phyloP scores from a whole-genome alignment of 106 monocot genomes.

The Vanilla planifolia region DNA sequence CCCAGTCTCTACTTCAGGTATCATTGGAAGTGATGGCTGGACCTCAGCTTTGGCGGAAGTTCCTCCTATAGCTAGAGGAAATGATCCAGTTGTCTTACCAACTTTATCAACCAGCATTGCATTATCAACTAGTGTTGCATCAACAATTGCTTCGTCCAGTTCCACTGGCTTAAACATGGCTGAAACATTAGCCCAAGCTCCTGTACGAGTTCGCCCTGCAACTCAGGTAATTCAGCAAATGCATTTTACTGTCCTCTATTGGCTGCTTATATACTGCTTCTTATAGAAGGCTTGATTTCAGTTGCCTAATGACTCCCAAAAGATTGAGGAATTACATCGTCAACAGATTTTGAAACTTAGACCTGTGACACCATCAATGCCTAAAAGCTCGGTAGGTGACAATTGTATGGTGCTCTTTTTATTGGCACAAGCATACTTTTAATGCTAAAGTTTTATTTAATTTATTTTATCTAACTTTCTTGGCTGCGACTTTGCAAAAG shows the following conservation, averaged over 20 bases:
- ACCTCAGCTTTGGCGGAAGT: slow-evolving; percentile 63
- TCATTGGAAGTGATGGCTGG: slow-evolving; percentile 43
- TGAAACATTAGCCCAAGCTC: slow-evolving; percentile 60
- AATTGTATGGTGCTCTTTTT: background rate
- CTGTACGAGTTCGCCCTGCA: slow-evolving; percentile 24
- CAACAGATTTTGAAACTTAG: slow-evolving; percentile 36
- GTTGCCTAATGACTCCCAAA: slow-evolving; percentile 29
- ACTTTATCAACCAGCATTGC: slow-evolving; percentile 14
- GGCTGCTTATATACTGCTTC: background rate
- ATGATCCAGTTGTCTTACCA: slow-evolving; percentile 16
- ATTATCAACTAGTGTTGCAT: slow-evolving; percentile 5
- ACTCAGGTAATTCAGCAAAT: slow-evolving; percentile 37
- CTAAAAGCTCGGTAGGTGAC: slow-evolving; percentile 32
- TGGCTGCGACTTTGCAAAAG: no score
- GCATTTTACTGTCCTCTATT: background rate
- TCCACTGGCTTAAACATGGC: slow-evolving; percentile 80
- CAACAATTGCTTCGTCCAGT: no score
- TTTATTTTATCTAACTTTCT: no score
- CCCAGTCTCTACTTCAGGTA: slow-evolving; percentile 10
- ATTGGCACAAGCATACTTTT: no score
- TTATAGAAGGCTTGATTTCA: slow-evolving; percentile 5
- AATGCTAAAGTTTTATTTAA: no score
- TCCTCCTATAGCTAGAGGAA: slow-evolving; percentile 29
- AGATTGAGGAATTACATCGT: slow-evolving; percentile 34
- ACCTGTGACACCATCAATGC: slow-evolving; percentile 36